Conservation (phyloP, 2,329 filamentous ascomycete species). For the Sporothrix inflata region DNA sequence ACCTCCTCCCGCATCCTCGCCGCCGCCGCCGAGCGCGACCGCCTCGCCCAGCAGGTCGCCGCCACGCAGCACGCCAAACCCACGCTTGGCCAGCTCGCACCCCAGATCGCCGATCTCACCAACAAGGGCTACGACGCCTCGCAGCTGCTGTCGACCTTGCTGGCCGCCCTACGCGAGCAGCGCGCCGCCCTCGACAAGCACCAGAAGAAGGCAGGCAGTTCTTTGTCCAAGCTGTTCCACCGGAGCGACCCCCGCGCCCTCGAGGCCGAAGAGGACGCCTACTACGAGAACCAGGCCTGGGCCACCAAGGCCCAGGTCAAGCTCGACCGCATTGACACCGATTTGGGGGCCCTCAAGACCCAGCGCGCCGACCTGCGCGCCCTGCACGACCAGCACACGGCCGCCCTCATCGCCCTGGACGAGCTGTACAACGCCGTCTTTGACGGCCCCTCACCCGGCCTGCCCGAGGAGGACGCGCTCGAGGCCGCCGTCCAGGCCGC, state of each 20-base stretch:
- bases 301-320: not conserved
- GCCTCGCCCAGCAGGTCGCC: conserved; percentile 6
- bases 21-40: conserved; percentile 12
- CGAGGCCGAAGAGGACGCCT: not conserved
- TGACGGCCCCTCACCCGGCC: conserved; percentile 2
- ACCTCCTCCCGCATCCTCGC: not conserved
- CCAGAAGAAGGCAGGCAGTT: not conserved
- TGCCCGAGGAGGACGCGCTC: not conserved
- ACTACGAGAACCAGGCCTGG: not conserved
- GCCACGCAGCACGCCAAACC: conserved; percentile 24
- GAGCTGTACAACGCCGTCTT: not conserved
- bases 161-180: not conserved
- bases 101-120: conserved; percentile 12
- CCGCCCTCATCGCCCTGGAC: not conserved
- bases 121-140: conserved; percentile 9
- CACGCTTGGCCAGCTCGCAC: not conserved
- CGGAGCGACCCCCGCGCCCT: not conserved
- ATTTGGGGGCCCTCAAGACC: not conserved
- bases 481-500: not conserved
- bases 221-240: not conserved
- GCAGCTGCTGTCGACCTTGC: conserved; percentile 4
- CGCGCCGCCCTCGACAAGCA: conserved; percentile 13
- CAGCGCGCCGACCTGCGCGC: not conserved
- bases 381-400: conserved; percentile 1
- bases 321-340: not conserved